A percentile compares a stretch with the other conserved stretches of the same genome.
These are phyloP conservation scores for Cladosporium colombiae DNA, from an alignment of 2,329 filamentous ascomycete species.

Conservation along the genomic window DNA sequence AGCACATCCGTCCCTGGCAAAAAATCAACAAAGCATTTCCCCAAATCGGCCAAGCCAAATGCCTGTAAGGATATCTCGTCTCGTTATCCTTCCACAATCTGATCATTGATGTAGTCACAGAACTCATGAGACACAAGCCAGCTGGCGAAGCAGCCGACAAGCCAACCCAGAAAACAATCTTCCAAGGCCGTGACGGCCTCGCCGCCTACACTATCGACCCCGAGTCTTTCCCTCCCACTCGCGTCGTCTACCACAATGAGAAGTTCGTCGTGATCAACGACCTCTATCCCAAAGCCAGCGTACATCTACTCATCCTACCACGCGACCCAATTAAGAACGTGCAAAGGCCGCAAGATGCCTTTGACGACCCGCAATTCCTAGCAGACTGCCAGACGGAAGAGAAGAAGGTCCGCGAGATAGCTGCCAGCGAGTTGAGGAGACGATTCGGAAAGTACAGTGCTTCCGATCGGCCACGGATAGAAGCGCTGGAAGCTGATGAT, in stretches of 20 bases:
- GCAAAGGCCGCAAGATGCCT: conserved; percentile 74
- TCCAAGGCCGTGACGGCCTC: conserved; percentile 61
- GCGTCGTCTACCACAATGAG: conserved; percentile 67
- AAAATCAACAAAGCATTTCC: conserved; percentile 21
- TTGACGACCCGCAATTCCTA: conserved; percentile 71
- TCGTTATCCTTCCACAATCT: conserved; percentile 23
- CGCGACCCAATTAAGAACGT: conserved; percentile 62
- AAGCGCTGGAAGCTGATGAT: conserved; percentile 58
- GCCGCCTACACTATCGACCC: conserved; percentile 68
- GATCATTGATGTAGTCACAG: conserved; percentile 43
- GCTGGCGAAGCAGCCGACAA: conserved; percentile 29
- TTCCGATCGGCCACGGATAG: conserved; percentile 62
- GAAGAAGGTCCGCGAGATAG: conserved; percentile 62
- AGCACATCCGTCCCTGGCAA: conserved; percentile 24
- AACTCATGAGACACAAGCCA: conserved; percentile 47
- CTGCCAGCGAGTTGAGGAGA: conserved; percentile 73
- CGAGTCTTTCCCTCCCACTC: conserved; percentile 56
- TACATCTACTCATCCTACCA: conserved; percentile 87
- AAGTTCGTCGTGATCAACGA: conserved; percentile 78
- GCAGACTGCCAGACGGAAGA: conserved; percentile 62
- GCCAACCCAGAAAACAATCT: conserved; percentile 36
- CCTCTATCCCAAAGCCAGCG: conserved; percentile 77
- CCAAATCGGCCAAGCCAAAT: conserved; percentile 34
- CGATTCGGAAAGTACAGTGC: conserved; percentile 64
- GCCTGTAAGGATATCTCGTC: conserved; percentile 33